These are phyloP conservation scores for Podaxis sp. DNA, from an alignment of 768 basidiomycete genomes.

Conservation along the genomic window DNA sequence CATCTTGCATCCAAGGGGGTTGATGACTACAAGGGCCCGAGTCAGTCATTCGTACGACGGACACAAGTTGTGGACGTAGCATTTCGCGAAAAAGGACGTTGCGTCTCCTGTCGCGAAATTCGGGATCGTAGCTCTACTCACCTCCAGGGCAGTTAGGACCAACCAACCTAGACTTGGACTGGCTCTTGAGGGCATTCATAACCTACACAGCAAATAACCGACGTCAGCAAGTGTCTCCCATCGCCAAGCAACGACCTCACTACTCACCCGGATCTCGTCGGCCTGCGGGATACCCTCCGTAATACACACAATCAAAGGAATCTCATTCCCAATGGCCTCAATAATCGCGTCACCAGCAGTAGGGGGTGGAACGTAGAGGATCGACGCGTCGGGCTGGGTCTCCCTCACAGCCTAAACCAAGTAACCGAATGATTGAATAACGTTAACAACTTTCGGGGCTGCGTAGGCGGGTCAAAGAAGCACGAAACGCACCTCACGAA, in stretches of 20 bases:
- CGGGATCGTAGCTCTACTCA: constrained; percentile 21
- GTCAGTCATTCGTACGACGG: neutral
- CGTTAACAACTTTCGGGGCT: neutral
- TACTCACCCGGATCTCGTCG: constrained; percentile 86
- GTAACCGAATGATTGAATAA: neutral
- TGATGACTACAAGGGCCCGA: constrained; percentile 60
- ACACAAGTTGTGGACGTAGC: neutral
- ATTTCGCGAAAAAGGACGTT: neutral
- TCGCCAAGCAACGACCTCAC: neutral
- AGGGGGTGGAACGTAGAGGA: constrained; percentile 98
- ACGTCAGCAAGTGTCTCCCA: neutral
- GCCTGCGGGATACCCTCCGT: constrained; percentile 98
- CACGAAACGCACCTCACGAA: constrained; percentile 71
- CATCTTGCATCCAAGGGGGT: constrained; percentile 98
- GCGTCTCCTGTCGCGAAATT: neutral
- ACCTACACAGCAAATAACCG: constrained; percentile 50
- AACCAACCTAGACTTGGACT: constrained; percentile 92
- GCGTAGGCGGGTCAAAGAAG: neutral
- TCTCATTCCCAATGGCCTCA: constrained; percentile 98
- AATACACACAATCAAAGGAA: constrained; percentile 95
- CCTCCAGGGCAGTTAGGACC: constrained; percentile 97
- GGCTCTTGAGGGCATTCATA: constrained; percentile 89
- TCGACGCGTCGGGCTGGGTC: constrained; percentile 86
- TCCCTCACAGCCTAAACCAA: constrained; percentile 76
- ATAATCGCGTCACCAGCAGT: constrained; percentile 95